Evolutionary conservation across 2,329 filamentous ascomycete species (phyloP).

Genomic region (Nemania sp.): DNA sequence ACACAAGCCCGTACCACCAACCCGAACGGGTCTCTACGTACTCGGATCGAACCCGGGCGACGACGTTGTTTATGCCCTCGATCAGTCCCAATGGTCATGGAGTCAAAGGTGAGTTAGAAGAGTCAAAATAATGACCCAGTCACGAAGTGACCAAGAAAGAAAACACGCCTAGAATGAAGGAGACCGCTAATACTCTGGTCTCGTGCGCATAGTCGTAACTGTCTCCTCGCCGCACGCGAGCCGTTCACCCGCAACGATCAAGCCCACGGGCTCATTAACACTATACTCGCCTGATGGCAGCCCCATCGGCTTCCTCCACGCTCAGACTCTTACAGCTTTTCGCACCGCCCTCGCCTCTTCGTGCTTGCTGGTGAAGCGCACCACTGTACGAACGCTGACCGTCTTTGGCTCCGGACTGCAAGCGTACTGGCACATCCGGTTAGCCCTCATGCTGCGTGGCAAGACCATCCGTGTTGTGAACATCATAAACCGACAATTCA

Average conservation of each 20-base stretch:
- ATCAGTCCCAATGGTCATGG: conserved; percentile 65
- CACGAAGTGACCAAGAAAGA: too few relatives aligned
- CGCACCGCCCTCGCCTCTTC: conserved; percentile 75
- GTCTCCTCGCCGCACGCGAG: conserved; percentile 50
- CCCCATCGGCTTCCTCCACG: conserved; percentile 70
- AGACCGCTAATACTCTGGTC: conserved; percentile 8
- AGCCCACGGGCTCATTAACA: conserved; percentile 68
- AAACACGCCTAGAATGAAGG: background rate
- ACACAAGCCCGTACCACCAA: conserved; percentile 55
- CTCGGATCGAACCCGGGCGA: conserved; percentile 53
- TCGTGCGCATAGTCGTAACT: conserved; percentile 60
- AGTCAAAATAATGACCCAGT: background rate
- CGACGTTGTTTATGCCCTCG: conserved; percentile 76
- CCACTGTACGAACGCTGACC: conserved; percentile 72
- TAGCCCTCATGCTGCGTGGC: conserved; percentile 75
- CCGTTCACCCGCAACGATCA: conserved; percentile 42
- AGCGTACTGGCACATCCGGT: conserved; percentile 91
- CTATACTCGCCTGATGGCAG: conserved; percentile 66
- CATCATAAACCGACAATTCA: conserved; percentile 78
- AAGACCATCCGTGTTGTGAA: conserved; percentile 76
- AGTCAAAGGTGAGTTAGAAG: conserved; percentile 60
- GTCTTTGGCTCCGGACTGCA: conserved; percentile 89
- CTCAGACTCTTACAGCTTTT: conserved; percentile 76
- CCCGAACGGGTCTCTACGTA: conserved; percentile 56
- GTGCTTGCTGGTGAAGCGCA: conserved; percentile 66